Base-by-base conservation (phyloP, 352 stramenopile genomes). In the Thraustotheca clavata region DNA sequence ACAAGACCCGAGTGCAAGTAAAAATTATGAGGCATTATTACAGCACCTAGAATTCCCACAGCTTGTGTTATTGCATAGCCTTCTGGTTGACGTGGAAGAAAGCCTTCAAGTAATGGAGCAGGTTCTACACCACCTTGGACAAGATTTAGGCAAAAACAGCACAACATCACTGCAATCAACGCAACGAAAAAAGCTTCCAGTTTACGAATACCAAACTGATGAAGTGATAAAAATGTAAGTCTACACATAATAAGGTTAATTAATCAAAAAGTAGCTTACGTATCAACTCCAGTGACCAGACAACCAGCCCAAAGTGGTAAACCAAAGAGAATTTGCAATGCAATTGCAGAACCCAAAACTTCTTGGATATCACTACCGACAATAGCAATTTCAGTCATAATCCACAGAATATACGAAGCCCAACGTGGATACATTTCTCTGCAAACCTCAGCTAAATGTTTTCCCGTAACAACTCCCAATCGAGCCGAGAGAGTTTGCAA, bases 21-120 rank as follows among this genome's bases (percentile, higher is more conserved):
- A 16, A 98, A 79, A 59, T 98, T 98, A 79, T 98, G 91, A 1
- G 94, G 94, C 94, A 98, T 98, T 76, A 98, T 96, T 39, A 99
- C 91, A 0, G 91, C 87, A 38, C 94, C 94, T 12, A 98, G 67
- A 54, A 98, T 97, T 1, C 90, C 94, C 16, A 97, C 95, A 22
- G 84, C 90, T 55, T 87, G 76, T 18, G 77, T 89, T 57, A 82
- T 87, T 3, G 79, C 91, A 67, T 87, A 94, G 33, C 71, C 72
- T 59, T 69, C 77, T 70, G 91, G 67, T 8, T 87, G 71, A 16
- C 76, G 71, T 3, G 89, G 82, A 0, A 94, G 62, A 66, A 98
- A 97, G 9, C 91, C 92, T 32, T 73, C 73, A 4, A 75, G 59
- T 26, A 98, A 62, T 48, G 93, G 87, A 6, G 48, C 39, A 0